These are phyloP conservation scores for Serpula lacrymans DNA, from an alignment of 768 basidiomycete genomes.

Conservation along the genomic window DNA sequence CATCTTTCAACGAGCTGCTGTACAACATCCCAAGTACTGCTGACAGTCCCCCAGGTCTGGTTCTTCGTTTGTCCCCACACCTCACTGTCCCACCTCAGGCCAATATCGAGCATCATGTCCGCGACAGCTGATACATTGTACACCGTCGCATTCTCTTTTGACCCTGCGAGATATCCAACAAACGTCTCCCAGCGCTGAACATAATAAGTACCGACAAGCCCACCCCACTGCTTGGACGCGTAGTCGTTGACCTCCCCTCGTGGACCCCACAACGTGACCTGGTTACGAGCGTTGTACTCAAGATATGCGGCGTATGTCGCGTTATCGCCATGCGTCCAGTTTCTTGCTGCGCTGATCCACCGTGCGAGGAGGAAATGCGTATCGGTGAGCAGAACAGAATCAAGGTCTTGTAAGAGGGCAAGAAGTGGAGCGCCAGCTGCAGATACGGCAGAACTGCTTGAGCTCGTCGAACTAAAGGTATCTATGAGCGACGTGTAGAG, in stretches of 20 bases:
- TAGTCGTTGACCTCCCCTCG: conserved; percentile 32
- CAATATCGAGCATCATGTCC: conserved; percentile 18
- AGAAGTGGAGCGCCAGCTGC: conserved; percentile 19
- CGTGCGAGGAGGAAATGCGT: conserved; percentile 25
- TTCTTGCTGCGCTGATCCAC: conserved; percentile 26
- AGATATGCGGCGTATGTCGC: conserved; percentile 23
- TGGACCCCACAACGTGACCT: conserved; percentile 33
- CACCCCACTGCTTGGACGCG: conserved; percentile 33
- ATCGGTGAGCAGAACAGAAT: conserved; percentile 28
- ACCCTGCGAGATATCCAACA: conserved; percentile 18
- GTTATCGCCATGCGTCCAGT: conserved; percentile 18
- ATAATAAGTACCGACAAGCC: conserved; percentile 30
- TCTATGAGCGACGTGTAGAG: conserved; percentile 20
- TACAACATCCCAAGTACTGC: conserved; percentile 18
- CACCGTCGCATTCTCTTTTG: conserved; percentile 15
- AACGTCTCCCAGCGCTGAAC: conserved; percentile 25
- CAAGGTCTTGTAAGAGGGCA: conserved; percentile 22
- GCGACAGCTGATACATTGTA: conserved; percentile 19
- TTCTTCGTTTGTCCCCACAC: conserved; percentile 20
- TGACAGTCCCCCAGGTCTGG: conserved; percentile 19
- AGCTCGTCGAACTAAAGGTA: conserved; percentile 14
- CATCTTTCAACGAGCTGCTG: conserved; percentile 10
- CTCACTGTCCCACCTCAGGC: conserved; percentile 19
- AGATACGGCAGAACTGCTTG: conserved; percentile 12
- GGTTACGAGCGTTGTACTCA: conserved; percentile 34